Evolutionary conservation across 2,329 filamentous ascomycete genomes (phyloP).

Genomic region (Paecilomyces formosus): DNA sequence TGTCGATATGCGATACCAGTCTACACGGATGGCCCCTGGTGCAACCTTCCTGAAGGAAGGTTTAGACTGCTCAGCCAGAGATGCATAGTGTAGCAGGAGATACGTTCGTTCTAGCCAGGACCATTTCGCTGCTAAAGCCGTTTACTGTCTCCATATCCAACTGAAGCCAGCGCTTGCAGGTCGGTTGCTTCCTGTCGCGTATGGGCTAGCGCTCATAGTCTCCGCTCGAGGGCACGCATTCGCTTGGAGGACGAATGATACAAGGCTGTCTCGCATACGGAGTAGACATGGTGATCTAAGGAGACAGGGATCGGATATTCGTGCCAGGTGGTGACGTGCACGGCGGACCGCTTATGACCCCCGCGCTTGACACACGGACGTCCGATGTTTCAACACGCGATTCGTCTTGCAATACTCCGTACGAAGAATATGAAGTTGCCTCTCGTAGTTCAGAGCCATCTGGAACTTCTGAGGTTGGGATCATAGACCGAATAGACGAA

Average conservation of each 20-base stretch:
- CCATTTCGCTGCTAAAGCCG: background rate
- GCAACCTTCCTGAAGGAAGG: background rate
- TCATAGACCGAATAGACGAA: no score
- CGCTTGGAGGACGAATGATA: background rate
- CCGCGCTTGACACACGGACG: background rate
- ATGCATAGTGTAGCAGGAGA: background rate
- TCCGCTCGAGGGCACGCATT: background rate
- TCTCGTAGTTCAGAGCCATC: no score
- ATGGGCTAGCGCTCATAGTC: background rate
- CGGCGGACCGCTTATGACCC: background rate
- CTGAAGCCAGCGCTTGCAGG: background rate
- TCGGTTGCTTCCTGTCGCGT: background rate
- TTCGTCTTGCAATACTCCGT: no score
- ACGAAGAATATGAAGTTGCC: no score
- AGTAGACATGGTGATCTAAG: background rate
- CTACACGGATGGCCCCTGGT: background rate
- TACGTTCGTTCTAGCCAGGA: background rate
- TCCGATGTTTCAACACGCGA: no score
- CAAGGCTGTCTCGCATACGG: background rate
- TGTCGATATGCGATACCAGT: background rate
- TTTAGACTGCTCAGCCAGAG: background rate
- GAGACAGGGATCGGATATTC: background rate
- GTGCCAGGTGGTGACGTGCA: background rate
- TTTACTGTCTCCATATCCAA: background rate
- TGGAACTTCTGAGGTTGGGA: no score